Base-by-base conservation (phyloP, 2,329 filamentous ascomycete genomes). In the Fusarium austroafricanum region DNA sequence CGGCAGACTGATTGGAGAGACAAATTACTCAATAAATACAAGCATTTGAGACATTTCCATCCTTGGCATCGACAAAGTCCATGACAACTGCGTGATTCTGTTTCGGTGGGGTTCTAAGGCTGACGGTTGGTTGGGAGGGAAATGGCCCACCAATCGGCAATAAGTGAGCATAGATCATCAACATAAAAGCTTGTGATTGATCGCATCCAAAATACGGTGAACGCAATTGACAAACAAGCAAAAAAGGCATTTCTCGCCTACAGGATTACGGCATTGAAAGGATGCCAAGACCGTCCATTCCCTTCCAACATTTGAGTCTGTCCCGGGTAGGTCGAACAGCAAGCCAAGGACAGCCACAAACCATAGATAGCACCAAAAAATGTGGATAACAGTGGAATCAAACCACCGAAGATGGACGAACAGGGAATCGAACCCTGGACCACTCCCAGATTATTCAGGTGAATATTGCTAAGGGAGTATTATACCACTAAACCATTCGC, bases 401-500 rank as follows among this genome's bases (percentile, higher is more conserved):
- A 67, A 67, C 65, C 65, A 67, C 65, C 47, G 20, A 23, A 1
- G 0, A 4, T 67, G 64, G 64, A 68, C 64, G 64, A 67, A 67
- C 64, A 67, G 64, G 64, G 64, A 67, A 67, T 67, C 64, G 64
- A 67, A 67, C 64, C 64, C 64, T 68, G 64, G 64, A 67, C 64
- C 64, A 67, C 64, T 68, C 64, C 64, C 64, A 67, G 8, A 5
- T 21, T 43, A 45, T 10, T 21, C 14, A 0, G 21, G 2, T 8
- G 18, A 23, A 67, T 35, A 38, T 46, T 68, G 64, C 64, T 68
- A 67, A 67, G 64, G 64, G 64, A 67, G 64, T 67, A 67, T 67
- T 68, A 67, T 68, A 68, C 65, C 65, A 68, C 65, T 67, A 67
- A 67, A 67, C 64, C 64, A 67, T 67, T 67, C 64, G 64, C 63